Base-by-base conservation (phyloP, 2,329 filamentous ascomycete genomes). In the Sporothrix mexicana region DNA sequence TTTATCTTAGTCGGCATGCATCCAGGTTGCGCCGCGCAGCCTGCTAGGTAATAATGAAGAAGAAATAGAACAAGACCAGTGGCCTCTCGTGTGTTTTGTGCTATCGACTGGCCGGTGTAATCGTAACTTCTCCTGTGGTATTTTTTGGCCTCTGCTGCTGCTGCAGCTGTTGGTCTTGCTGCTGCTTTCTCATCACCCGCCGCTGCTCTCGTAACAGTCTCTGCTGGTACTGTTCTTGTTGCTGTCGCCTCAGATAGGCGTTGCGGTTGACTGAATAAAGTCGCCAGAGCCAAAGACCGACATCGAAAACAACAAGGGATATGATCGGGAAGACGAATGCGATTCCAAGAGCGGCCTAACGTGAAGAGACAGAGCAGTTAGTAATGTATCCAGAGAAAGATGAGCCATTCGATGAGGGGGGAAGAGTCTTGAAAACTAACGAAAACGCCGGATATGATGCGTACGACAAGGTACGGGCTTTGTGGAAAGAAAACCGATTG, bases 221-320 rank as follows among this genome's bases (percentile, higher is more conserved):
- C 41, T 61, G 47, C 15, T 66, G 70, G 49, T 70, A 73, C 2
- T 66, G 66, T 25, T 72, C 53, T 23, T 69, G 64, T 53, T 71
- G 71, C 41, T 67, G 69, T 41, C 23, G 64, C 43, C 49, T 71
- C n/a, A 64, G 59, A 8, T 53, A 67, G 2, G 62, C 69, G 7
- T 70, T 30, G 41, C 72, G 73, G 67, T 69, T 71, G 72, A 80
- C 74, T 51, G 77, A 78, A 73, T 77, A 77, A 10, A 84, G 80
- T 76, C 87, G 83, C 83, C 85, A 88, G 55, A 86, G 74, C 86
- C 87, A 89, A 43, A 89, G 81, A 36, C 80, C 78, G 67, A 89
- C 77, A 77, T 89, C 87, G 76, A 87, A 83, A 43, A 83, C 74
- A 72, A 89, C 81, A 43, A 88, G 78, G n/a, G 82, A 78, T 43